Conservation (phyloP, 192 early-diverging fungal species). For the Kappamyces sp. region DNA sequence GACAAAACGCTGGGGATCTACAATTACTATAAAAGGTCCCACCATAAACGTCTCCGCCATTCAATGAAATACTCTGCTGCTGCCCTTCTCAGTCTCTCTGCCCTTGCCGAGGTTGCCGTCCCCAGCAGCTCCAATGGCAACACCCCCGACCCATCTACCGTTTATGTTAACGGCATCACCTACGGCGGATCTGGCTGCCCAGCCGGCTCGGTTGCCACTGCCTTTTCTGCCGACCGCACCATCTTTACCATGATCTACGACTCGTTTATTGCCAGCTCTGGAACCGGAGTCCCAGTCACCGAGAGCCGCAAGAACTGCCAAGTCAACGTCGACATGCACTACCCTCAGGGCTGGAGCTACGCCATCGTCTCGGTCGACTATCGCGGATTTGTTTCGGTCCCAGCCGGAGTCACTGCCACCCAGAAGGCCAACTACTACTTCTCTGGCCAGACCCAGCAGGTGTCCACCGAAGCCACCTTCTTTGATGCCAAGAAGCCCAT, state of each 20-base stretch:
- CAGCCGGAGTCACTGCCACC: conserved; percentile 15
- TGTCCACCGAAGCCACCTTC: neutral
- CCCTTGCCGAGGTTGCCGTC: too few species aligned
- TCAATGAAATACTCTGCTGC: too few species aligned
- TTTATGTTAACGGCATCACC: neutral
- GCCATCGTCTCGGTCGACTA: conserved; percentile 25
- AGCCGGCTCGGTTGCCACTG: conserved; percentile 5
- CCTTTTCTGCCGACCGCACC: conserved; percentile 17
- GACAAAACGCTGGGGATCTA: too few species aligned
- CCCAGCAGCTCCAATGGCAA: neutral
- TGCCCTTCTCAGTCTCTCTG: too few species aligned
- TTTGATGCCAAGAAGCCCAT: conserved; percentile 18
- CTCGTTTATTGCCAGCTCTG: conserved; percentile 22
- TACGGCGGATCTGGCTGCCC: conserved; percentile 18
- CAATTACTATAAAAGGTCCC: too few species aligned
- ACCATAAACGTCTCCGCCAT: too few species aligned
- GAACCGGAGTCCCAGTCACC: conserved; percentile 19
- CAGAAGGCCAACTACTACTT: conserved; percentile 29
- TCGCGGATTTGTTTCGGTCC: conserved; percentile 27
- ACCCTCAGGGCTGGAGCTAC: conserved; percentile 25
- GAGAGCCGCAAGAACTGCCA: conserved; percentile 33
- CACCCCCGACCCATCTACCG: neutral
- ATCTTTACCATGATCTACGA: conserved; percentile 26
- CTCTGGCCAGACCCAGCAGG: conserved; percentile 15
- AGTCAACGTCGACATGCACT: conserved; percentile 19